Evolutionary conservation across 371 early-diverging fungal genomes (phyloP).

Genomic region (Mucor racemosus): DNA sequence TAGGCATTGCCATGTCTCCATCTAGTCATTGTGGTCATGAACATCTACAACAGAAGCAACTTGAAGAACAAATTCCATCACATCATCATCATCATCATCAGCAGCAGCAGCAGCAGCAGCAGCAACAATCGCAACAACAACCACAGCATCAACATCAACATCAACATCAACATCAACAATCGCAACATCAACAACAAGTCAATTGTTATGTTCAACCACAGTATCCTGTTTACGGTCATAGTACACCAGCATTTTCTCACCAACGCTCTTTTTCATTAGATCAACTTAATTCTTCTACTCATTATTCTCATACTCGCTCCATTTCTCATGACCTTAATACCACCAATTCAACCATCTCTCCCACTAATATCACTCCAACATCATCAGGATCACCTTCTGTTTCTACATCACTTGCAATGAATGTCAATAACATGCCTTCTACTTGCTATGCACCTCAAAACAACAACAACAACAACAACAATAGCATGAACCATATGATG

Average conservation of each 20-base stretch:
- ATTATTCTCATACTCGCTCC: slow-evolving; percentile 12
- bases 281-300: slow-evolving; percentile 3
- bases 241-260: not conserved
- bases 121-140: slow-evolving; percentile 5
- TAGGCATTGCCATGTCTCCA: slow-evolving; percentile 12
- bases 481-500: not conserved
- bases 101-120: too few relatives aligned
- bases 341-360: not conserved
- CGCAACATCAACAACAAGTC: slow-evolving; percentile 9
- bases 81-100: not conserved
- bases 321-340: slow-evolving; percentile 11
- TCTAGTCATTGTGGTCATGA: not conserved
- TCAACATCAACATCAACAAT: not conserved
- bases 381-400: not conserved
- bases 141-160: not conserved
- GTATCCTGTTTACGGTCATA: not conserved
- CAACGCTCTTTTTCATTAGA: slow-evolving; percentile 15
- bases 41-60: not conserved
- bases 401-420: not conserved
- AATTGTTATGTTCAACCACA: not conserved
- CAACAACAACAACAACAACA: not conserved
- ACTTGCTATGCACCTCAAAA: not conserved
- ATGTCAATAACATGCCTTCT: not conserved
- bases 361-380: not conserved
- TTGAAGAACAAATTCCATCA: not conserved